These are phyloP conservation scores for Theileria sp. DNA, from an alignment of 169 alveolate species.

Conservation along the genomic window DNA sequence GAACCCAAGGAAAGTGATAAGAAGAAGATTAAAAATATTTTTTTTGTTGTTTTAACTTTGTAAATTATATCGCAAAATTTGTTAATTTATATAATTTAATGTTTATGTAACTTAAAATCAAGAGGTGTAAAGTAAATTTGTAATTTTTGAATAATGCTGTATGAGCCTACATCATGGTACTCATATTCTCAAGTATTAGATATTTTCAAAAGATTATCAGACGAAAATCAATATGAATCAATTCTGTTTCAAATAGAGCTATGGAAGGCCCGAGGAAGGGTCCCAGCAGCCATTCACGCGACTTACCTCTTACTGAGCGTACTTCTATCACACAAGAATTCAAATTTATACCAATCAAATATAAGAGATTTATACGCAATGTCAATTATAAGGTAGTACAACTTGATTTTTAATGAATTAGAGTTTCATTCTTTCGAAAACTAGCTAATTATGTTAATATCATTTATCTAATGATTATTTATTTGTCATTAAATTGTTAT, in stretches of 20 bases:
- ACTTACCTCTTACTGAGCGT: slow-evolving; percentile 46
- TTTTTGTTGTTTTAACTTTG: not conserved
- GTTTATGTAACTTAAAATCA: not conserved
- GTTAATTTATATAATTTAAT: not conserved
- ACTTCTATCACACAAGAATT: slow-evolving; percentile 35
- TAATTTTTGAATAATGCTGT: slow-evolving; percentile 12
- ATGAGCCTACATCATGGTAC: slow-evolving; percentile 64
- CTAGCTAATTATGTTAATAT: not conserved
- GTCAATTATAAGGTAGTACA: slow-evolving; percentile 47
- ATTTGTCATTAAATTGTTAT: not conserved
- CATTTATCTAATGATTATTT: not conserved
- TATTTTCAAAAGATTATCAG: slow-evolving; percentile 35
- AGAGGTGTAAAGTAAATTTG: not conserved
- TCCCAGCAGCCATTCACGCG: slow-evolving; percentile 61
- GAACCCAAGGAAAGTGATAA: not conserved
- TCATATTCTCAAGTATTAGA: slow-evolving; percentile 48
- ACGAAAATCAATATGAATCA: slow-evolving; percentile 35
- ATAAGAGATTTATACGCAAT: slow-evolving; percentile 47
- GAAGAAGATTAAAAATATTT: not conserved
- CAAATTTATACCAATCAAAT: slow-evolving; percentile 10
- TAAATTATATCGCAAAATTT: not conserved
- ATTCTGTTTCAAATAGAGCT: slow-evolving; percentile 54
- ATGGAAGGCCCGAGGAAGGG: slow-evolving; percentile 57
- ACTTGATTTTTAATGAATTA: not conserved
- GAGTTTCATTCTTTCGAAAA: not conserved